Evolutionary conservation across 495 filamentous ascomycete species (phyloP).

Genomic region (Clavariopsis aquatica): DNA sequence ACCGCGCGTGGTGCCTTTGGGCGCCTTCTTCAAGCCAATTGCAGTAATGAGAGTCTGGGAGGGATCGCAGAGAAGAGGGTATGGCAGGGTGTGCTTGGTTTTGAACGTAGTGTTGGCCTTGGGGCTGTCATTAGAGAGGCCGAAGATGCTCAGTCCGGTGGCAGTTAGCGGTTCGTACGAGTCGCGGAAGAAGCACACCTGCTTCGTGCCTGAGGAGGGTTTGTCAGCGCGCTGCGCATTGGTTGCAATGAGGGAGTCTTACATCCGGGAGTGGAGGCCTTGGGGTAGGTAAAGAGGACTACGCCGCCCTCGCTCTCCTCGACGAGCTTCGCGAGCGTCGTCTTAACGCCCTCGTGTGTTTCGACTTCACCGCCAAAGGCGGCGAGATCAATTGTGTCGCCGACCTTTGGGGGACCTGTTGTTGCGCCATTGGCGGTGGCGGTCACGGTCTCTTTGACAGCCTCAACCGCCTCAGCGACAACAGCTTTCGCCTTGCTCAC

Average conservation of each 20-base stretch:
- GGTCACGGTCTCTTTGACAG: slow-evolving; percentile 33
- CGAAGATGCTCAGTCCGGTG: slow-evolving; percentile 82
- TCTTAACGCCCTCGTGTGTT: slow-evolving; percentile 78
- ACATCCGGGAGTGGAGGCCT: slow-evolving; percentile 94
- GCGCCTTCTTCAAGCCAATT: slow-evolving; percentile 46
- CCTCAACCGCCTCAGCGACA: slow-evolving; percentile 26
- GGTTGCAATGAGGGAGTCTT: slow-evolving; percentile 50
- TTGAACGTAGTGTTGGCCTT: slow-evolving; percentile 91
- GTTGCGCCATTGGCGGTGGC: slow-evolving; percentile 19
- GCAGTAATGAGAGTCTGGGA: slow-evolving; percentile 58
- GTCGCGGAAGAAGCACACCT: slow-evolving; percentile 93
- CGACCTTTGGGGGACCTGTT: slow-evolving; percentile 42
- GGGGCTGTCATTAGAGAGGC: slow-evolving; percentile 80
- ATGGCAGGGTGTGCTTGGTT: slow-evolving; percentile 83
- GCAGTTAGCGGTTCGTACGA: slow-evolving; percentile 70
- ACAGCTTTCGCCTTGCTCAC: slow-evolving; percentile 33
- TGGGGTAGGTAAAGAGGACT: slow-evolving; percentile 93
- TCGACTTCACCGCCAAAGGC: slow-evolving; percentile 81
- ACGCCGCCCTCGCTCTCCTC: slow-evolving; percentile 82
- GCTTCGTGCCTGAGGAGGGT: slow-evolving; percentile 72
- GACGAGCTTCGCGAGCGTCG: slow-evolving; percentile 73
- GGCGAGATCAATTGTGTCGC: slow-evolving; percentile 63
- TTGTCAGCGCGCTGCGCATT: slow-evolving; percentile 6
- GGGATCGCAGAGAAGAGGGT: slow-evolving; percentile 83
- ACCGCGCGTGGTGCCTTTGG: slow-evolving; percentile 69